These are phyloP conservation scores for Suhomyces sp. DNA, from an alignment of 805 yeast species.

Conservation along the genomic window DNA sequence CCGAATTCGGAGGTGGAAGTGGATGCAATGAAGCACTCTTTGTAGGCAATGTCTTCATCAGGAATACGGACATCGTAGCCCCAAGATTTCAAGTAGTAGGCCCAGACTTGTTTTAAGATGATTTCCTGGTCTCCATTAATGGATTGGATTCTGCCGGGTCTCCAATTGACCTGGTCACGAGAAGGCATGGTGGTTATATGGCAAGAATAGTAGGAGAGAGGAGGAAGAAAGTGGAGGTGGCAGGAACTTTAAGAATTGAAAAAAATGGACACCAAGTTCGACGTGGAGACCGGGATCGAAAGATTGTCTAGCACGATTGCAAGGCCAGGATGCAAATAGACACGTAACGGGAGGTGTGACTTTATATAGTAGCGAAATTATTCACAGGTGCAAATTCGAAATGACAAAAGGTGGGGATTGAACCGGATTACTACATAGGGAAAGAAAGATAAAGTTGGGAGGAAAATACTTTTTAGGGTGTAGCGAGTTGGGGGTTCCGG, in stretches of 20 bases:
- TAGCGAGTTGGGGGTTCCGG: too few relatives aligned
- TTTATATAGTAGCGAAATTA: constrained; percentile 1
- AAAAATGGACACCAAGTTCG: too few relatives aligned
- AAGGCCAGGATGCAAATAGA: too few relatives aligned
- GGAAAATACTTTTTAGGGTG: too few relatives aligned
- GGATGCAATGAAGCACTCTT: constrained; percentile 34
- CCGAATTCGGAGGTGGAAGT: constrained; percentile 14
- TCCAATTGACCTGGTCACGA: constrained; percentile 19
- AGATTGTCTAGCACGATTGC: too few relatives aligned
- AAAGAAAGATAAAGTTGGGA: too few relatives aligned
- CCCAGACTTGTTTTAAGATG: constrained; percentile 70
- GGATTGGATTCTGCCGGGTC: constrained; percentile 40
- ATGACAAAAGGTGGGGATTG: constrained; percentile 3
- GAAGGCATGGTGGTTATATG: constrained; percentile 10
- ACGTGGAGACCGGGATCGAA: too few relatives aligned
- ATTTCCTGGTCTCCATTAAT: constrained; percentile 54
- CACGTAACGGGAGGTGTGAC: too few relatives aligned
- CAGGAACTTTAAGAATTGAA: too few relatives aligned
- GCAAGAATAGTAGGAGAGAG: too few relatives aligned
- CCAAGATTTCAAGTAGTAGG: constrained; percentile 57
- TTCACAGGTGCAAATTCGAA: constrained; percentile 1
- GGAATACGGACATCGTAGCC: constrained; percentile 45
- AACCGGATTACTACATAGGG: constrained; percentile 1
- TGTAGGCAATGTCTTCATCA: constrained; percentile 26
- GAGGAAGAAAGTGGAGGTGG: too few relatives aligned